Evolutionary conservation across 1,139 yeast genomes (phyloP), one percentile per base, ranked within the genome.

Genomic region (Candida labiduridarum): DNA sequence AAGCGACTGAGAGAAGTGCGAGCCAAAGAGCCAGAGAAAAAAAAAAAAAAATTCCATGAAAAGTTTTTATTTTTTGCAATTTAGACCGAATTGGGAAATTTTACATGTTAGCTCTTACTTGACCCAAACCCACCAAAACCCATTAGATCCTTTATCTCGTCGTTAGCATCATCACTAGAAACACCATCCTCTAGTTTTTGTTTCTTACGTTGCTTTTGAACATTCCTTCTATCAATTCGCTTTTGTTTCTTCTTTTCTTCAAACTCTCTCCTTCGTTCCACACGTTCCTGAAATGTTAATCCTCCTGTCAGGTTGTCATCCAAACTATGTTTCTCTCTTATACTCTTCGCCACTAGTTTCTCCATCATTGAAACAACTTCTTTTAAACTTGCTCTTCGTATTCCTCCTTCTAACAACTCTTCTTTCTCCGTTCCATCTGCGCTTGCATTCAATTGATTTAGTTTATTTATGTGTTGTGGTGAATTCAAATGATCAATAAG

Each of bases 401-500:
- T 57, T 8, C 77, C 73, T 41, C 70, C 66, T 51, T 66, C 71
- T 43, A 71, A 55, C 36, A 62, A 47, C 39, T 63, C 71, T 36
- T 43, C 69, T 18, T 72, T 66, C 14, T 59, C 66, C 12, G 64
- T 70, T 1, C 61, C 67, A 6, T 59, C 60, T 10, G 76, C 77
- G 49, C 30, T 38, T n/a, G 46, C 30, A 33, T 52, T 52, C 15
- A 59, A 35, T 18, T 50, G 52, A 25, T 52, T 58, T 2, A 68
- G 70, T 46, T 64, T 72, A 11, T 59, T 54, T 1, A 70, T 64
- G 66, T 86, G 94, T 46, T 76, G 82, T 5, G 84, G 85, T 34
- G 91, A 84, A 61, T 89, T 90, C 60, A 90, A 72, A 68, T 92
- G 98, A 62, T 91, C 96, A 5, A 90, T 77, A 63, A 85, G 85